These are phyloP conservation scores for Nematocida minor DNA, from an alignment of 371 early-diverging fungal species.

Conservation along the genomic window DNA sequence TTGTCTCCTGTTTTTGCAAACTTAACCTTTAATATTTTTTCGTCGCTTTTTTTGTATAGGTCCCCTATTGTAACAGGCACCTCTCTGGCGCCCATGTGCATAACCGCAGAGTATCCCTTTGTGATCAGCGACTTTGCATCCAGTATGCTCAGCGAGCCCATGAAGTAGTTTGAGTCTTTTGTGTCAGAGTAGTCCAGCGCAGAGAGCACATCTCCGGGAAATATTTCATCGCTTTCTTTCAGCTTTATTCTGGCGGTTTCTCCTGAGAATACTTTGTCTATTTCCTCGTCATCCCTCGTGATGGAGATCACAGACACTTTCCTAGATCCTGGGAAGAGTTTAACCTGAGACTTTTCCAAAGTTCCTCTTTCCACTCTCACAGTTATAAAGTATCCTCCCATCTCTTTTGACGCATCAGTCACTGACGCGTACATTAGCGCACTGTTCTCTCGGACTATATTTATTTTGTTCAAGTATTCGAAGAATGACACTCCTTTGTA, in stretches of 20 bases:
- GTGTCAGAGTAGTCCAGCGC: constrained; percentile 9
- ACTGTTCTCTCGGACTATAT: constrained; percentile 21
- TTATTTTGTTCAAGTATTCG: constrained; percentile 54
- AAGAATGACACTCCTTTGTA: constrained; percentile 63
- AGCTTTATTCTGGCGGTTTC: constrained; percentile 62
- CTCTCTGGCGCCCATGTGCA: constrained; percentile 59
- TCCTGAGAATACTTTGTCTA: constrained; percentile 56
- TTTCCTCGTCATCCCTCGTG: constrained; percentile 63
- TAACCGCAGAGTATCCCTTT: constrained; percentile 61
- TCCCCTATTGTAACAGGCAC: constrained; percentile 57
- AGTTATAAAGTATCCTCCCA: constrained; percentile 39
- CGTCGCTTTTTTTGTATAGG: constrained; percentile 55
- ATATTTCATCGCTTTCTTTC: constrained; percentile 58
- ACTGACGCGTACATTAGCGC: constrained; percentile 35
- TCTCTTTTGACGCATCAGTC: constrained; percentile 52
- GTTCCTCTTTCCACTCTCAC: constrained; percentile 58
- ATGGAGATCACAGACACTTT: constrained; percentile 44
- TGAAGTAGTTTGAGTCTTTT: constrained; percentile 55
- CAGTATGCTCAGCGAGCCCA: constrained; percentile 57
- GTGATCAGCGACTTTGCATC: constrained; percentile 60
- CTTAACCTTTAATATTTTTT: constrained; percentile 58
- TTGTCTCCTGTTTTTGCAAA: constrained; percentile 60
- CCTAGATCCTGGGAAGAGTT: constrained; percentile 51
- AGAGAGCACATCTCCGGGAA: constrained; percentile 55
- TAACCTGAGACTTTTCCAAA: constrained; percentile 37